Percentiles rank a stretch among this genome's conserved stretches.
These are phyloP conservation scores for Stagonosporopsis vannaccii DNA, from an alignment of 2,329 filamentous ascomycete species.

Conservation along the genomic window DNA sequence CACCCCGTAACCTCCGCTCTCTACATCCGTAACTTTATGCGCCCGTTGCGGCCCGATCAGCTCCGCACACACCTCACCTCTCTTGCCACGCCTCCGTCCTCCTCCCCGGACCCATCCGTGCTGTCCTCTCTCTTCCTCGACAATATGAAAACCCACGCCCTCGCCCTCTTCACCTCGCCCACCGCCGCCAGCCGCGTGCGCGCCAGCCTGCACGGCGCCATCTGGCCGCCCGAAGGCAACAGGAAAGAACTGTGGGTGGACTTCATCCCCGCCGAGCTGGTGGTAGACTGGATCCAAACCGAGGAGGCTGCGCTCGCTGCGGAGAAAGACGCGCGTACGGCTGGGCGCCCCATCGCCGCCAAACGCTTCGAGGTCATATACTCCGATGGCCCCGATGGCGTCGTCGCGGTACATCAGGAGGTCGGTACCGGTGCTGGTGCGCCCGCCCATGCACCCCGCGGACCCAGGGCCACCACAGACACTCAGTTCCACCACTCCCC, in stretches of 20 bases:
- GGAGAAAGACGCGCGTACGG: slow-evolving; percentile 39
- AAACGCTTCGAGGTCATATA: slow-evolving; percentile 46
- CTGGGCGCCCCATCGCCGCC: slow-evolving; percentile 23
- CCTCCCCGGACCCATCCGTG: slow-evolving; percentile 59
- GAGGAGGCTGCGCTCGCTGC: slow-evolving; percentile 42
- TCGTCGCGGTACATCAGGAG: slow-evolving; percentile 44
- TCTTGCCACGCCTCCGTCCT: slow-evolving; percentile 68
- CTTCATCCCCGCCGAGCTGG: slow-evolving; percentile 80
- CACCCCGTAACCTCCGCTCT: slow-evolving; percentile 59
- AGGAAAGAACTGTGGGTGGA: slow-evolving; percentile 88
- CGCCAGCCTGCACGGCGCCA: slow-evolving; percentile 74
- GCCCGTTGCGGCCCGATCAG: slow-evolving; percentile 74
- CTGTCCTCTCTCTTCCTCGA: slow-evolving; percentile 68
- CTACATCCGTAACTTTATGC: slow-evolving; percentile 91
- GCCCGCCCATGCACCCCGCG: slow-evolving; percentile 33
- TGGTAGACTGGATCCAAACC: slow-evolving; percentile 73
- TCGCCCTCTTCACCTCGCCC: slow-evolving; percentile 74
- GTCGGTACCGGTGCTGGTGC: slow-evolving; percentile 40
- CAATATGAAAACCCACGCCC: slow-evolving; percentile 84
- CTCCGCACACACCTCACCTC: slow-evolving; percentile 73
- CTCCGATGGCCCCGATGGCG: slow-evolving; percentile 23
- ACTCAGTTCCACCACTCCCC: too few relatives aligned
- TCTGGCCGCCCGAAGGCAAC: slow-evolving; percentile 88
- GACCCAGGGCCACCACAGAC: slow-evolving; percentile 22
- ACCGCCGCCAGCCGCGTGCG: slow-evolving; percentile 80